phyloP scores from a whole-genome alignment of 148 eudicot genomes.

The Camellia sinensis region DNA sequence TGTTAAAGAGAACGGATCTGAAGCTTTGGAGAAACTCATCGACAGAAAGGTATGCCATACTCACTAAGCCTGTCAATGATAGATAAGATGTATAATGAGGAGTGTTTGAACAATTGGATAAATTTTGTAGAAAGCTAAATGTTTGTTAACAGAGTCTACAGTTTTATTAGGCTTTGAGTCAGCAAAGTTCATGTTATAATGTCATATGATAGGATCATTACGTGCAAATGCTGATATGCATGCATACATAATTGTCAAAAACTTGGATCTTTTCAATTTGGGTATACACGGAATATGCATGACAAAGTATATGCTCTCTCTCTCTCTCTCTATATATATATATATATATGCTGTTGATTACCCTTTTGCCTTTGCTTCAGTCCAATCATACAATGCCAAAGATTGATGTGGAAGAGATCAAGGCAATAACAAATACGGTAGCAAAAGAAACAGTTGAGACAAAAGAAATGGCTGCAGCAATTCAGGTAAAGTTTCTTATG shows the following conservation, averaged over 20 bases:
- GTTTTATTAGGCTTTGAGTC: no score
- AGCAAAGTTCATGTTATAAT: no score
- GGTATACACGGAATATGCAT: no score
- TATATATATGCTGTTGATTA: neutral
- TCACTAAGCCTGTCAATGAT: neutral
- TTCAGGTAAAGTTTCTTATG: neutral
- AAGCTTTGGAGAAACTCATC: slow-evolving; percentile 14
- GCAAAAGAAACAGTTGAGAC: slow-evolving; percentile 3
- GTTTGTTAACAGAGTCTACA: neutral
- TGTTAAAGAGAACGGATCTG: slow-evolving; percentile 14
- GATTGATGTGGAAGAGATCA: slow-evolving; percentile 15
- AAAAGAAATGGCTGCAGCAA: slow-evolving; percentile 3
- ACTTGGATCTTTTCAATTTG: neutral
- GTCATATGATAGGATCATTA: neutral
- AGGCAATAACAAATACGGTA: slow-evolving; percentile 1
- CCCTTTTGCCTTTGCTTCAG: neutral
- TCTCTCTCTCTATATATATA: neutral
- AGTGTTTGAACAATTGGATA: no score
- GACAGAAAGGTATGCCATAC: slow-evolving; percentile 6
- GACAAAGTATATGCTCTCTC: neutral
- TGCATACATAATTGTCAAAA: no score
- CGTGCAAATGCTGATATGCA: neutral
- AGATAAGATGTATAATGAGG: neutral
- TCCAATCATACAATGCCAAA: neutral
- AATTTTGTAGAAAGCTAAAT: no score